Percentiles rank a stretch among this genome's conserved stretches.
These are phyloP conservation scores for Penicillium sp. DNA, from an alignment of 2,329 filamentous ascomycete genomes.

Conservation along the genomic window DNA sequence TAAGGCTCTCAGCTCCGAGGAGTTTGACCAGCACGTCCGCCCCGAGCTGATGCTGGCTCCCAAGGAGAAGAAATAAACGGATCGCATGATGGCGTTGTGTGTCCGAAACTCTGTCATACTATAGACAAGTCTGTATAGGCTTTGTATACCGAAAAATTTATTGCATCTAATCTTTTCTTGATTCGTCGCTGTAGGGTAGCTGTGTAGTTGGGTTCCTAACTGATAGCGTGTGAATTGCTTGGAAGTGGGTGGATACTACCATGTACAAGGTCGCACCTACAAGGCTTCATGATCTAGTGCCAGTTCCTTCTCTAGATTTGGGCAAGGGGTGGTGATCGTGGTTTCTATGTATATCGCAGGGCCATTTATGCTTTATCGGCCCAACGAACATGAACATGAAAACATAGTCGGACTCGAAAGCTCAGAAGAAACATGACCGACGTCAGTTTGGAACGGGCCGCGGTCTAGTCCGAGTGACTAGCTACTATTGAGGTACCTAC, in stretches of 20 bases:
- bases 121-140: slow-evolving; percentile 30
- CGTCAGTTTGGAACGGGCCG: background rate
- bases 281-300: too few species aligned
- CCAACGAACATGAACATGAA: too few species aligned
- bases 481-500: background rate
- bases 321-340: too few species aligned
- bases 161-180: background rate
- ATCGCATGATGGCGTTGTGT: slow-evolving; percentile 17
- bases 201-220: background rate
- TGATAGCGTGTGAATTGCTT: too few species aligned
- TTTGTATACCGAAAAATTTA: slow-evolving; percentile 32
- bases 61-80: slow-evolving; percentile 65
- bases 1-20: slow-evolving; percentile 82
- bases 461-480: background rate
- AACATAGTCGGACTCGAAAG: too few species aligned
- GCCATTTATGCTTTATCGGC: too few species aligned
- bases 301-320: too few species aligned
- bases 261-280: too few species aligned
- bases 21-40: slow-evolving; percentile 87
- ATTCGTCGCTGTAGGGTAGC: slow-evolving; percentile 6
- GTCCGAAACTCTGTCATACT: slow-evolving; percentile 21
- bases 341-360: too few species aligned
- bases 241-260: too few species aligned
- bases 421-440: too few species aligned
- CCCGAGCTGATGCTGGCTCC: slow-evolving; percentile 96